Conservation (phyloP, 345 rosid species). For the Pugionium dolabratum region DNA sequence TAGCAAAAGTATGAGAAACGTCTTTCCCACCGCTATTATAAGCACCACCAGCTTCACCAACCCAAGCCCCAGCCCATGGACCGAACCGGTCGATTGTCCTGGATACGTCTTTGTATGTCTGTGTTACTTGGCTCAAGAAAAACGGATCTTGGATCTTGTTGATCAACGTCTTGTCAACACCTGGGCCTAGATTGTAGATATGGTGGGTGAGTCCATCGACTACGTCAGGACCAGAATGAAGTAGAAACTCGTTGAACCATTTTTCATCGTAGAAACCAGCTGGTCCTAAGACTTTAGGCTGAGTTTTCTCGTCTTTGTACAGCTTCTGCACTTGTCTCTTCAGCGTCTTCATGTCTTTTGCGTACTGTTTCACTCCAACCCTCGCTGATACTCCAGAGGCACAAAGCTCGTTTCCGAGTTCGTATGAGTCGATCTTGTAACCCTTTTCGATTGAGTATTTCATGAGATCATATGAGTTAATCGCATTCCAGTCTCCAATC, state of each 20-base stretch:
- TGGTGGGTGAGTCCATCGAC: slow-evolving; percentile 62
- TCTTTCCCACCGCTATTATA: slow-evolving; percentile 68
- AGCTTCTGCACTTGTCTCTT: slow-evolving; percentile 43
- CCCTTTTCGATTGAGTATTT: slow-evolving; percentile 50
- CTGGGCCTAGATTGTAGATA: slow-evolving; percentile 64
- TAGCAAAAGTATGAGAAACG: slow-evolving; percentile 56
- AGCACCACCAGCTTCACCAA: slow-evolving; percentile 73
- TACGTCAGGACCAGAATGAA: slow-evolving; percentile 47
- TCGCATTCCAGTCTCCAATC: slow-evolving; percentile 50
- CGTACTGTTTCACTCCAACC: slow-evolving; percentile 45
- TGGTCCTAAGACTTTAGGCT: slow-evolving; percentile 56
- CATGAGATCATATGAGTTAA: slow-evolving; percentile 54
- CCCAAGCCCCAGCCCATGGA: slow-evolving; percentile 61
- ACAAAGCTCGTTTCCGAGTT: slow-evolving; percentile 64
- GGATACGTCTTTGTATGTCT: slow-evolving; percentile 46
- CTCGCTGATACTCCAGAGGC: slow-evolving; percentile 53
- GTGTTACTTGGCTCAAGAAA: slow-evolving; percentile 46
- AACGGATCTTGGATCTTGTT: slow-evolving; percentile 56
- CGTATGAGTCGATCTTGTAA: slow-evolving; percentile 60
- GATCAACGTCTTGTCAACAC: slow-evolving; percentile 49
- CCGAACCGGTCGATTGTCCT: slow-evolving; percentile 36
- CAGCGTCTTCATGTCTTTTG: slow-evolving; percentile 39
- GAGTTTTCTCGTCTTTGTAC: slow-evolving; percentile 37
- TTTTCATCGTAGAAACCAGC: slow-evolving; percentile 58
- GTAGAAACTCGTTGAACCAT: slow-evolving; percentile 53